These are phyloP conservation scores for Metroxylon sagu DNA, from an alignment of 176 grass and related monocot genomes.

Conservation along the genomic window DNA sequence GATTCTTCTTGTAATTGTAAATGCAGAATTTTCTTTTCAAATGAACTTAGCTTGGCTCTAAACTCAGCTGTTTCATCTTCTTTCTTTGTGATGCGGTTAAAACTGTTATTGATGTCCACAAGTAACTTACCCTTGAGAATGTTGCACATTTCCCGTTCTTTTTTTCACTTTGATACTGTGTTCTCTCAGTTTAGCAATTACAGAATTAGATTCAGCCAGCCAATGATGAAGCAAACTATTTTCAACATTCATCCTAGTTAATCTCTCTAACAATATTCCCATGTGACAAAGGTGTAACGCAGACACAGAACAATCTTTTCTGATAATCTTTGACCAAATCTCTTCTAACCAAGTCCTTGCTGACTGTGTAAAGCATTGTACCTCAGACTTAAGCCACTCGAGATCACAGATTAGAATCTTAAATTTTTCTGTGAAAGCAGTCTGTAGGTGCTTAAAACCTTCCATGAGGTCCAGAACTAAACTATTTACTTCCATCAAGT, in stretches of 20 bases:
- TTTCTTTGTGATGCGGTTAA: constrained; percentile 73
- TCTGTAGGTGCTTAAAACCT: constrained; percentile 42
- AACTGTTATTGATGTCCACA: constrained; percentile 75
- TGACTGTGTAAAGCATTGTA: constrained; percentile 38
- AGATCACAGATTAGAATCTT: constrained; percentile 59
- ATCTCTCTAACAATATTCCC: constrained; percentile 75
- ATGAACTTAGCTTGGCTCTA: constrained; percentile 45
- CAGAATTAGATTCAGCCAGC: constrained; percentile 56
- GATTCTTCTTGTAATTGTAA: constrained; percentile 78
- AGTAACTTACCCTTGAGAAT: constrained; percentile 88
- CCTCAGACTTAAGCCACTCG: constrained; percentile 47
- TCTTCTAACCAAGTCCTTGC: constrained; percentile 64
- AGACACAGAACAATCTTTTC: constrained; percentile 91
- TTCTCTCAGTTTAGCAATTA: constrained; percentile 68
- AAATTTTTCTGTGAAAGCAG: constrained; percentile 40
- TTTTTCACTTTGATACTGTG: constrained; percentile 61
- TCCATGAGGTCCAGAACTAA: constrained; percentile 65
- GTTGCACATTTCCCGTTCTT: constrained; percentile 67
- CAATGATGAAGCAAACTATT: constrained; percentile 79
- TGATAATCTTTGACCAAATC: constrained; percentile 83
- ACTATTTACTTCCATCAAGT: constrained; percentile 37
- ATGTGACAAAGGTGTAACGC: constrained; percentile 90
- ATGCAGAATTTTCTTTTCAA: constrained; percentile 72
- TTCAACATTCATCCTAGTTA: constrained; percentile 72
- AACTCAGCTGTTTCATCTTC: constrained; percentile 71